A percentile compares a stretch with the other conserved stretches of the same genome.
Conservation (phyloP, 208 protist genomes). For the Acanthamoeba castellanii region DNA sequence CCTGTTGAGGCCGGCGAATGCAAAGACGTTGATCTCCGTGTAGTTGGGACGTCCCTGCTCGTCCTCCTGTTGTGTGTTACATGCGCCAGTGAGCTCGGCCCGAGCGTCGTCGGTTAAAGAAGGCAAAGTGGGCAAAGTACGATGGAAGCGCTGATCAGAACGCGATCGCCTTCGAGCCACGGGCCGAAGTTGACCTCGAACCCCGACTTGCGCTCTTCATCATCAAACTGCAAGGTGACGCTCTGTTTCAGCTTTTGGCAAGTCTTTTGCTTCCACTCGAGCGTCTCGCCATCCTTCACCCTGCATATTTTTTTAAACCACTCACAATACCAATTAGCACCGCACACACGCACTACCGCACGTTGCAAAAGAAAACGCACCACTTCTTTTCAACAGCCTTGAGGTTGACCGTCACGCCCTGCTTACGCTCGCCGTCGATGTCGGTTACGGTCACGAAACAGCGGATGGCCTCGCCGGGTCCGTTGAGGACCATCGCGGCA, state of each 20-base stretch:
- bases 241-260: constrained; percentile 12
- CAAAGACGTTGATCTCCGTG: background rate
- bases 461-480: constrained; percentile 13
- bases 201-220: background rate
- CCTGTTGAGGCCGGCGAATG: constrained; percentile 40
- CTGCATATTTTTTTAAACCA: background rate
- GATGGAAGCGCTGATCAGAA: background rate
- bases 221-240: background rate
- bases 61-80: background rate
- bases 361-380: background rate
- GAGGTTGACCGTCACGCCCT: background rate
- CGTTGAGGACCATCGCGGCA: background rate
- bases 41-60: background rate
- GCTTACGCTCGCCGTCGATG: background rate
- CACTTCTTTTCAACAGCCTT: constrained; percentile 24
- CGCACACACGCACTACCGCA: too few relatives aligned
- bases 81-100: background rate
- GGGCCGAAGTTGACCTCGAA: constrained; percentile 23
- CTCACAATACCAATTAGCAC: background rate
- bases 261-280: background rate
- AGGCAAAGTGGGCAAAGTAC: background rate
- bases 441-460: constrained; percentile 22
- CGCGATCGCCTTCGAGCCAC: constrained; percentile 7
- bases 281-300: background rate
- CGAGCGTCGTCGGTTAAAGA: background rate